These are phyloP conservation scores for Trametes polyzona DNA, from an alignment of 1,284 basidiomycete genomes.

Conservation along the genomic window DNA sequence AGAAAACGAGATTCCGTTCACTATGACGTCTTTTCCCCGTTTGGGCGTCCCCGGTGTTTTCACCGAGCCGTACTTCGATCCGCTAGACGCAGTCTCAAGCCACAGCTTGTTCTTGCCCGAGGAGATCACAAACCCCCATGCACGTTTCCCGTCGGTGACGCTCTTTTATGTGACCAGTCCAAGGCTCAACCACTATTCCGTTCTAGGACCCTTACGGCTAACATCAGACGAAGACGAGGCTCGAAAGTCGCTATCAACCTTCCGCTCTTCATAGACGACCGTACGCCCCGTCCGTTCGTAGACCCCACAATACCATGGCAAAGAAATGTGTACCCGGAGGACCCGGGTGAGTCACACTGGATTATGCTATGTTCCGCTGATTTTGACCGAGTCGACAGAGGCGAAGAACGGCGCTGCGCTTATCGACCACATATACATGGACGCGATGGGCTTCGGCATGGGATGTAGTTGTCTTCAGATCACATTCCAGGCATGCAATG, in stretches of 20 bases:
- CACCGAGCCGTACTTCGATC: conserved; percentile 87
- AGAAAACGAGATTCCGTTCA: conserved; percentile 87
- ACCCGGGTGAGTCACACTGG: conserved; percentile 56
- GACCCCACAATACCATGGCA: conserved; percentile 91
- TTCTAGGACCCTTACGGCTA: conserved; percentile 89
- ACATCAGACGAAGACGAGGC: conserved; percentile 89
- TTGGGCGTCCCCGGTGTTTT: conserved; percentile 89
- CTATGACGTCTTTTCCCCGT: conserved; percentile 94
- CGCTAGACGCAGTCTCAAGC: conserved; percentile 77
- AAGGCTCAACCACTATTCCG: conserved; percentile 23
- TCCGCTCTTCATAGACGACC: conserved; percentile 88
- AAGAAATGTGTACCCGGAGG: conserved; percentile 79
- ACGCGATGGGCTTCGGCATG: conserved; percentile 99
- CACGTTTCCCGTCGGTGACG: conserved; percentile 87
- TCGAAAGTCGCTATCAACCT: conserved; percentile 97
- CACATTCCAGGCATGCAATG: conserved; percentile 96
- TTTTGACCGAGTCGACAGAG: conserved; percentile 50
- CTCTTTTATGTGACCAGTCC: conserved; percentile 18
- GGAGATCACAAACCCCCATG: conserved; percentile 96
- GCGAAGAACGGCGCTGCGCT: conserved; percentile 88
- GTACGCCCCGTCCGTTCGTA: conserved; percentile 88
- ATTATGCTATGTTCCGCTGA: neutral
- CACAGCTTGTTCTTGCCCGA: conserved; percentile 95
- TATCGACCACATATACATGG: conserved; percentile 94
- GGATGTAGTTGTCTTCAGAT: conserved; percentile 98